Evolutionary conservation across 208 protist species (phyloP).

Genomic region (Polymyxa betae): DNA sequence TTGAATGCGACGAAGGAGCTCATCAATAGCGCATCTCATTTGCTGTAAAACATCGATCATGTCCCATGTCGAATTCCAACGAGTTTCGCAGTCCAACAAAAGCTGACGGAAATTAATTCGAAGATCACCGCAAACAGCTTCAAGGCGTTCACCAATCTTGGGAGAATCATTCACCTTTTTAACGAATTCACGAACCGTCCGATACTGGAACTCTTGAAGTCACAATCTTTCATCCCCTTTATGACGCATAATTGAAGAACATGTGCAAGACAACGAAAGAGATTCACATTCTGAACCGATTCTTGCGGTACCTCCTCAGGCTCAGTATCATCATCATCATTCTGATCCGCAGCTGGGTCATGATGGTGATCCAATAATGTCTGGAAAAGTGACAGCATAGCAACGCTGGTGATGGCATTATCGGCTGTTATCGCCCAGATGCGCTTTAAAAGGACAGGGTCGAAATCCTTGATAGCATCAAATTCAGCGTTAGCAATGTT

Average conservation of each 20-base stretch:
- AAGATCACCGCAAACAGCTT: background rate
- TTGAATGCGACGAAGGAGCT: background rate
- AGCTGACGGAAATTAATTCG: background rate
- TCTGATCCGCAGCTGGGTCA: background rate
- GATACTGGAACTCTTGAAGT: background rate
- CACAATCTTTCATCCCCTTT: background rate
- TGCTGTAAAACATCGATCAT: background rate
- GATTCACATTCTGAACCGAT: background rate
- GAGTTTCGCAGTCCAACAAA: slow-evolving; percentile 9
- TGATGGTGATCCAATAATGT: background rate
- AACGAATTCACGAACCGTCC: background rate
- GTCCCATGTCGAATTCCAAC: slow-evolving; percentile 2
- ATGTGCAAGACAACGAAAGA: background rate
- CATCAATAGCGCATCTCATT: background rate
- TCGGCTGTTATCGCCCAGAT: slow-evolving; percentile 23
- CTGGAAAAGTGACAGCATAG: background rate
- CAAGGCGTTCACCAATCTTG: background rate
- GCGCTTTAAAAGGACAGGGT: background rate
- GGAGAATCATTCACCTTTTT: slow-evolving; percentile 26
- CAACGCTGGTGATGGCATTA: background rate
- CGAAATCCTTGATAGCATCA: background rate
- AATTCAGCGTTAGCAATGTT: background rate
- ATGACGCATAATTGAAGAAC: background rate
- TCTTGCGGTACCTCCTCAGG: background rate
- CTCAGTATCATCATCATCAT: background rate